Percentiles rank a stretch among this genome's conserved stretches.
Evolutionary conservation across 495 filamentous ascomycete genomes (phyloP).

Genomic region (Clohesyomyces aquaticus): DNA sequence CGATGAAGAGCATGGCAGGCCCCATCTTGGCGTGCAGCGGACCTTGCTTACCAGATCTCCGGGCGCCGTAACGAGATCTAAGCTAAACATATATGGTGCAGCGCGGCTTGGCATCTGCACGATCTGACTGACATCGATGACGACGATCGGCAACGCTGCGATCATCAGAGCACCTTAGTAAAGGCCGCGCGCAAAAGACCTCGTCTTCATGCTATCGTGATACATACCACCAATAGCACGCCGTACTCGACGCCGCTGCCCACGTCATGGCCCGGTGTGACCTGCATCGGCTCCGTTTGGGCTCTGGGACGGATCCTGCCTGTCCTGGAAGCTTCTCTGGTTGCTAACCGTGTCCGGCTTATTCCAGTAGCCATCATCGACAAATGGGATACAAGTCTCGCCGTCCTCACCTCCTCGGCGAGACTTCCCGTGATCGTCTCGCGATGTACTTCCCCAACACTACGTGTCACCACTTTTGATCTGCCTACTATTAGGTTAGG

Average conservation of each 20-base stretch:
- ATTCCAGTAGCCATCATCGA: too few relatives aligned
- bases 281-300: neutral
- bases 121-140: slow-evolving; percentile 5
- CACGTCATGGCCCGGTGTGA: slow-evolving; percentile 2
- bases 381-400: too few relatives aligned
- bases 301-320: neutral
- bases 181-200: neutral
- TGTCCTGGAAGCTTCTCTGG: neutral
- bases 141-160: neutral
- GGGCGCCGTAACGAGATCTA: neutral
- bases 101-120: neutral
- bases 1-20: too few relatives aligned
- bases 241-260: neutral
- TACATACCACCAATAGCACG: neutral
- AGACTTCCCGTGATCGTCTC: too few relatives aligned
- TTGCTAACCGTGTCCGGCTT: too few relatives aligned
- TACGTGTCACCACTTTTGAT: neutral
- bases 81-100: neutral
- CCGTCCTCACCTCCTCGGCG: too few relatives aligned
- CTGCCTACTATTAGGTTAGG: neutral
- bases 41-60: slow-evolving; percentile 2
- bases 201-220: neutral
- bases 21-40: neutral
- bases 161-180: neutral
- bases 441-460: neutral